Evolutionary conservation across 1,139 yeast species (phyloP).

Genomic region (Saccharomyces hybrid): DNA sequence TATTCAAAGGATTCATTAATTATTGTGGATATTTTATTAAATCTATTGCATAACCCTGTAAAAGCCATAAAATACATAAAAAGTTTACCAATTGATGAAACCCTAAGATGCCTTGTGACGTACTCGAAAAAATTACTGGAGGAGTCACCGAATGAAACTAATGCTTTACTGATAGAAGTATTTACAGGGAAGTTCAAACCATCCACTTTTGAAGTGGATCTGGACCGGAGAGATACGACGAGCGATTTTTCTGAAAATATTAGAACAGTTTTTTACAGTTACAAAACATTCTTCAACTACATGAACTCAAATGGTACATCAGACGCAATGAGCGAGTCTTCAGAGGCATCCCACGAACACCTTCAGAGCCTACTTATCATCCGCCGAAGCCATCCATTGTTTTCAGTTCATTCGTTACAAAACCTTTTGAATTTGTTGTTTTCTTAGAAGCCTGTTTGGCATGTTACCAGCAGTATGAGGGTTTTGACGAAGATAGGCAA

Average conservation of each 20-base stretch:
- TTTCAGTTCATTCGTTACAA: constrained; percentile 76
- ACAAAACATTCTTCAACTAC: constrained; percentile 61
- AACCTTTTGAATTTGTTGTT: constrained; percentile 84
- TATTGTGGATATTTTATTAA: constrained; percentile 69
- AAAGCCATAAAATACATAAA: constrained; percentile 61
- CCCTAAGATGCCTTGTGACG: constrained; percentile 59
- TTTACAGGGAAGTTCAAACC: constrained; percentile 81
- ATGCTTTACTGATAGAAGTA: constrained; percentile 71
- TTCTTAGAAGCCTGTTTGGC: constrained; percentile 88
- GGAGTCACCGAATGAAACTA: constrained; percentile 68
- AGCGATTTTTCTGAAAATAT: constrained; percentile 1
- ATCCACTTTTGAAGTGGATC: constrained; percentile 11
- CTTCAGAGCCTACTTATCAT: constrained; percentile 69
- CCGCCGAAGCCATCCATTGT: constrained; percentile 89
- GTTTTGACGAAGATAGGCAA: constrained; percentile 55
- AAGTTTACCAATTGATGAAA: constrained; percentile 69
- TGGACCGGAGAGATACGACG: constrained; percentile 3
- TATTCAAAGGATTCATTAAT: constrained; percentile 60
- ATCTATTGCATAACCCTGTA: constrained; percentile 56
- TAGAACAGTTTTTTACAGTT: constrained; percentile 54
- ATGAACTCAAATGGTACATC: constrained; percentile 32
- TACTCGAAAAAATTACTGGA: constrained; percentile 62
- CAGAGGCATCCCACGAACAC: neutral
- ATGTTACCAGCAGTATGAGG: constrained; percentile 69
- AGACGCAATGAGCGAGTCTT: constrained; percentile 3